Evolutionary conservation across 208 protist genomes (phyloP).

Genomic region (Leishmania martiniquensis): DNA sequence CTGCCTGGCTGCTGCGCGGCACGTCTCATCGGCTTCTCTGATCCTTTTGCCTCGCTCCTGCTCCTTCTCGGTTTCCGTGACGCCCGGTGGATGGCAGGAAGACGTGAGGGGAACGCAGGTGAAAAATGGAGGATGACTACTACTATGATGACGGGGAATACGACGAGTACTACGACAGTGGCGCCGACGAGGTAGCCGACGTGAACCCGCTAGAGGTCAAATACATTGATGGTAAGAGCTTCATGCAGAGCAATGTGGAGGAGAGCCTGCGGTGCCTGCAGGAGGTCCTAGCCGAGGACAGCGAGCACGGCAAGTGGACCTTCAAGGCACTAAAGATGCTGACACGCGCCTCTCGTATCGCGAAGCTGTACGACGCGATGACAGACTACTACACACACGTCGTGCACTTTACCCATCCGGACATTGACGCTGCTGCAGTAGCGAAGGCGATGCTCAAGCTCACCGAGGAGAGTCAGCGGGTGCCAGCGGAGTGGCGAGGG

Average conservation of each 20-base stretch:
- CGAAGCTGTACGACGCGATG: conserved; percentile 85
- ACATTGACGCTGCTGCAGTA: conserved; percentile 34
- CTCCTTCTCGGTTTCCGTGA: not conserved
- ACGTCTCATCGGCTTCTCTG: not conserved
- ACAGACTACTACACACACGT: conserved; percentile 77
- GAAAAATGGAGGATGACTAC: conserved; percentile 45
- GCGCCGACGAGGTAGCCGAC: conserved; percentile 47
- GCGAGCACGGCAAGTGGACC: conserved; percentile 79
- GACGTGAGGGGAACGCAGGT: not conserved
- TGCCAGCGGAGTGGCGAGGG: conserved; percentile 59
- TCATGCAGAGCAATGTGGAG: conserved; percentile 65
- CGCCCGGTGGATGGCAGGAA: not conserved
- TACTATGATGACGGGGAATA: conserved; percentile 83
- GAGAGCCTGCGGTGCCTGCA: conserved; percentile 76
- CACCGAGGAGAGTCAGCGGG: conserved; percentile 76
- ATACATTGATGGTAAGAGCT: conserved; percentile 87
- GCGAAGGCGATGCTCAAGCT: conserved; percentile 92
- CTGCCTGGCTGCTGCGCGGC: not conserved
- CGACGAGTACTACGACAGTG: conserved; percentile 83
- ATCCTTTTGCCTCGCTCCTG: not conserved
- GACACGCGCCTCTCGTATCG: conserved; percentile 73
- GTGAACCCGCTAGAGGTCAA: conserved; percentile 79
- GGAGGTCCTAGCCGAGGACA: conserved; percentile 84
- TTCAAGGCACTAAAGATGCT: conserved; percentile 96
- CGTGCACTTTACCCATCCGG: conserved; percentile 47